Conservation (phyloP, 129 eudicot genomes). For the Ambrosia trifida region DNA sequence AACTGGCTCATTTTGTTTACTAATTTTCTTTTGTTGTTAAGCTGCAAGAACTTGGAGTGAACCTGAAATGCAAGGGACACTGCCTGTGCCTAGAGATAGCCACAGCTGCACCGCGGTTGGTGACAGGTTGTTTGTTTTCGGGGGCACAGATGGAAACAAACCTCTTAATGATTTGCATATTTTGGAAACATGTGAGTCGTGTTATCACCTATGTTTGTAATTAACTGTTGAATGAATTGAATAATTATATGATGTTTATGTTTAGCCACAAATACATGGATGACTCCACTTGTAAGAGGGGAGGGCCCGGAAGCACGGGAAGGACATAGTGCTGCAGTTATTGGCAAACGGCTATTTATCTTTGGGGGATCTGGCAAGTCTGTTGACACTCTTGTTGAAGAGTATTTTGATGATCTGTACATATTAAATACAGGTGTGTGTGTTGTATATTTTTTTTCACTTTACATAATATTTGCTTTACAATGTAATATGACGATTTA, state of each 20-base stretch:
- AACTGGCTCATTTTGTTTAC: slow-evolving; percentile 1
- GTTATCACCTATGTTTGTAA: slow-evolving; percentile 12
- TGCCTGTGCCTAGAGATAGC: slow-evolving; percentile 92
- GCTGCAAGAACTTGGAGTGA: slow-evolving; percentile 72
- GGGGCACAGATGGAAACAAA: slow-evolving; percentile 85
- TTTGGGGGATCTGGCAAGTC: slow-evolving; percentile 98
- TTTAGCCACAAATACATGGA: slow-evolving; percentile 86
- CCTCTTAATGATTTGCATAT: slow-evolving; percentile 84
- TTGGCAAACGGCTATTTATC: slow-evolving; percentile 86
- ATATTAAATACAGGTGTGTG: slow-evolving; percentile 74
- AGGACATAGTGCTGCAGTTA: slow-evolving; percentile 97
- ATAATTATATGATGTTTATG: slow-evolving; percentile 3
- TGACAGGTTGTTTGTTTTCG: slow-evolving; percentile 79
- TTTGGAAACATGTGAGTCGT: slow-evolving; percentile 82
- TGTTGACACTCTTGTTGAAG: slow-evolving; percentile 50
- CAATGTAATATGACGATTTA: slow-evolving; percentile 7
- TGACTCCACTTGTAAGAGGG: slow-evolving; percentile 72
- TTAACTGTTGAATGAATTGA: background rate
- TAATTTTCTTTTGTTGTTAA: slow-evolving; percentile 32
- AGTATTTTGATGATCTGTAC: slow-evolving; percentile 89
- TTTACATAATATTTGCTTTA: background rate
- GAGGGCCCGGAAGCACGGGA: slow-evolving; percentile 91
- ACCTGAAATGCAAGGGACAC: slow-evolving; percentile 68
- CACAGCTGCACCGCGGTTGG: slow-evolving; percentile 93
- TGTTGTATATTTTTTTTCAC: background rate